These are phyloP conservation scores for Vachellia collinsii DNA, from an alignment of 306 rosid species.

Conservation along the genomic window DNA sequence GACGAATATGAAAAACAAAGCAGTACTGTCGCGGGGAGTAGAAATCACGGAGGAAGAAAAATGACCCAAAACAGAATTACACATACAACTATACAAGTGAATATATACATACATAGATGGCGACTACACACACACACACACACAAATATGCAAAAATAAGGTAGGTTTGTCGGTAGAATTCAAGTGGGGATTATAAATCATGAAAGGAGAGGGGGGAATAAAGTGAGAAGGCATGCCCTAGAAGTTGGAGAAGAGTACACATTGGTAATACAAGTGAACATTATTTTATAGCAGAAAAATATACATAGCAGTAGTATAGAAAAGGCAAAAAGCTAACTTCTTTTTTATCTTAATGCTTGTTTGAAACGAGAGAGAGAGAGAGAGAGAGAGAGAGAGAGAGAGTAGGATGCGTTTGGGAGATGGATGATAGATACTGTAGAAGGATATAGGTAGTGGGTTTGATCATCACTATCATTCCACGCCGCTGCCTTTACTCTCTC, in stretches of 20 bases:
- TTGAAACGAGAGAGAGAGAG: not conserved
- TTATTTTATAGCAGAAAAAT: not conserved
- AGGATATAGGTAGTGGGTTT: slow-evolving; percentile 56
- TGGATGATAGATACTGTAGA: slow-evolving; percentile 4
- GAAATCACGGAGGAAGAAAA: not conserved
- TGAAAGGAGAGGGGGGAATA: slow-evolving; percentile 35
- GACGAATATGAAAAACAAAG: slow-evolving; percentile 37
- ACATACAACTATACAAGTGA: not conserved
- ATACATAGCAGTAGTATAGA: slow-evolving; percentile 31
- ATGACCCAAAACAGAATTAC: not conserved
- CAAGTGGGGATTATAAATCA: slow-evolving; percentile 32
- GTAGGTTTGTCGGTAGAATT: not conserved
- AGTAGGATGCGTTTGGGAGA: slow-evolving; percentile 9
- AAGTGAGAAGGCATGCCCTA: slow-evolving; percentile 64
- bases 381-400: too few relatives aligned
- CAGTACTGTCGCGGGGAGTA: slow-evolving; percentile 34
- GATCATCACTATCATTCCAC: slow-evolving; percentile 68
- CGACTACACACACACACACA: not conserved
- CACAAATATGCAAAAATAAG: not conserved
- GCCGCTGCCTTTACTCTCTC: slow-evolving; percentile 75
- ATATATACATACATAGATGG: not conserved
- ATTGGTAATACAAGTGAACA: slow-evolving; percentile 50
- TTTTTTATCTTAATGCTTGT: not conserved
- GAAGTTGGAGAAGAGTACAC: slow-evolving; percentile 61
- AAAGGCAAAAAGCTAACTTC: slow-evolving; percentile 38